Evolutionary conservation across 179 eudicot genomes (phyloP), one percentile per base, ranked within the genome.

Genomic region (Dionaea muscipula): DNA sequence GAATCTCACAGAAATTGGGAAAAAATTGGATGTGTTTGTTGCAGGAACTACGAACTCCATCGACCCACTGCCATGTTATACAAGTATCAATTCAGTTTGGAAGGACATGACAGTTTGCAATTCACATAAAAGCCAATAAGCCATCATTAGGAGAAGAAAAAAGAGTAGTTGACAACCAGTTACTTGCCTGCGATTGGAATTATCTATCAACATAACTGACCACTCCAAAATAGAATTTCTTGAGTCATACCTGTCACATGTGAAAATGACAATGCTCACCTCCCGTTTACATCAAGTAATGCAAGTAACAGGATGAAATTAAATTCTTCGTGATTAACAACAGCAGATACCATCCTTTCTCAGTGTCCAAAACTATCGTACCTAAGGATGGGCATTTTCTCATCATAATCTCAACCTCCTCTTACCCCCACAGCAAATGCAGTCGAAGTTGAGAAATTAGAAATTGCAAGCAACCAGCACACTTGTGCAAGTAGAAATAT

Each of bases 41-140:
- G 95, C 82, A 57, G 97, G 97, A 68, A 90, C 84, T 16, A 81
- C 82, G 61, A 90, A 90, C 72, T 90, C 97, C 83, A 90, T 63
- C 33, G 94, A 71, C 43, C 97, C 97, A 70, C 97, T 90, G 82
- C 75, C 56, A 67, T 19, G 41, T 55, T 15, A 54, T 22, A 53
- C 48, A 50, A 51, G 35, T 22, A 10, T 28, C 17, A 24, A 23
- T 17, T 61, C 25, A 66, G 60, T n/a, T 26, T 22, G 40, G 25
- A 31, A 49, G 17, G 22, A n/a, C 19, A 8, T 25, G 47, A 33
- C 40, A 21, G 26, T 14, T 41, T 13, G 31, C 37, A 54, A 27
- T n/a, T 52, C 11, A 65, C 26, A 57, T 0, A 19, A 3, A 9
- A 36, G 19, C 26, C 20, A 2, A 33, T 0, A 52, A 36, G 10